Evolutionary conservation across 1,284 basidiomycete genomes (phyloP).

Genomic region (Ustilago hordei): DNA sequence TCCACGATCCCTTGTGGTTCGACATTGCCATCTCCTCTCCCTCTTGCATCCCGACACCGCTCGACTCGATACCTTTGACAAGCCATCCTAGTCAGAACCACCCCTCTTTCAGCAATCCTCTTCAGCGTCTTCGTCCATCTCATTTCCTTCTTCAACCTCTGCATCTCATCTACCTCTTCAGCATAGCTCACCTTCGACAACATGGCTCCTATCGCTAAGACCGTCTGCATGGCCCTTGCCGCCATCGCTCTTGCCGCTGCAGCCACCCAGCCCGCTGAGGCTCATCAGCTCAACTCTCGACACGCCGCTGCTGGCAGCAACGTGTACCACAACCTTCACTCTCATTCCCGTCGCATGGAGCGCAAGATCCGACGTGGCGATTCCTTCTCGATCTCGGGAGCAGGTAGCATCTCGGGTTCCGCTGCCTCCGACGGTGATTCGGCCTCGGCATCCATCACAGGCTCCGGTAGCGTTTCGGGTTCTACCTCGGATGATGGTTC

Average conservation of each 20-base stretch:
- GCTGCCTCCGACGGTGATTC: conserved; percentile 12
- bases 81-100: conserved; percentile 17
- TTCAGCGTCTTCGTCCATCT: conserved; percentile 3
- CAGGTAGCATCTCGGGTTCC: conserved; percentile 21
- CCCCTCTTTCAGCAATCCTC: background rate
- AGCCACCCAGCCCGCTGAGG: conserved; percentile 37
- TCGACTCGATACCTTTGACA: conserved; percentile 29
- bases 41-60: background rate
- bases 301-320: conserved; percentile 52
- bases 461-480: conserved; percentile 30
- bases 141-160: background rate
- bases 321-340: conserved; percentile 52
- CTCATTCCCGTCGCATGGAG: conserved; percentile 51
- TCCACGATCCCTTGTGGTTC: conserved; percentile 8
- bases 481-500: conserved; percentile 31
- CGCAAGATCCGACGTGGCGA: conserved; percentile 49
- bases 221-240: conserved; percentile 48
- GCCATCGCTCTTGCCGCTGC: conserved; percentile 47
- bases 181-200: conserved; percentile 14
- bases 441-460: conserved; percentile 25
- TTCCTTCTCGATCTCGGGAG: conserved; percentile 30
- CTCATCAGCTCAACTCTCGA: conserved; percentile 48
- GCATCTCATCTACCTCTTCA: conserved; percentile 3
- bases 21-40: conserved; percentile 16
- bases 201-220: conserved; percentile 57